Evolutionary conservation across 805 yeast genomes (phyloP).

Genomic region (Candida krabiensis): DNA sequence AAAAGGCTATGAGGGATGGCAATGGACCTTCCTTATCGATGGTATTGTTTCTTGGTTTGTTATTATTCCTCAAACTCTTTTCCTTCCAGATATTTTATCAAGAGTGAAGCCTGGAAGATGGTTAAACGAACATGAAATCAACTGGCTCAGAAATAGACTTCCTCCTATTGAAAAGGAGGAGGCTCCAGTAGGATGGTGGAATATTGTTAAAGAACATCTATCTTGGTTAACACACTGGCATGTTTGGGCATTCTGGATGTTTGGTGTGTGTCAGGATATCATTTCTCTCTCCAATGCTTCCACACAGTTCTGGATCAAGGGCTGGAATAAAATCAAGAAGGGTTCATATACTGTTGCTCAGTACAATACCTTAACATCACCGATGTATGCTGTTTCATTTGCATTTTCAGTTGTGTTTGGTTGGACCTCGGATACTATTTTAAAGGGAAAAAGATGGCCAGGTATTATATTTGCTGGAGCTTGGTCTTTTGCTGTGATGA

Average conservation of each 20-base stretch:
- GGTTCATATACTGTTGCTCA: slow-evolving; percentile 18
- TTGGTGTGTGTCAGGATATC: slow-evolving; percentile 18
- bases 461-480: slow-evolving; percentile 16
- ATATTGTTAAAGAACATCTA: slow-evolving; percentile 10
- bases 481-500: slow-evolving; percentile 14
- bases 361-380: slow-evolving; percentile 17
- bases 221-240: slow-evolving; percentile 20
- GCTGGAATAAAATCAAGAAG: slow-evolving; percentile 19
- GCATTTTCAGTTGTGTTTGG: slow-evolving; percentile 14
- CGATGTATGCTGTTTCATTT: slow-evolving; percentile 20
- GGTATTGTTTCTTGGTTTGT: slow-evolving; percentile 39
- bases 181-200: slow-evolving; percentile 12
- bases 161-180: slow-evolving; percentile 9
- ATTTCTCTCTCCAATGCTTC: slow-evolving; percentile 18
- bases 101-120: slow-evolving; percentile 31
- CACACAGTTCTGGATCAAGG: slow-evolving; percentile 22
- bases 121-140: slow-evolving; percentile 13
- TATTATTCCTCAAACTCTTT: slow-evolving; percentile 30
- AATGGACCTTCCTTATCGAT: slow-evolving; percentile 54
- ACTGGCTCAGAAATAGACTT: slow-evolving; percentile 12
- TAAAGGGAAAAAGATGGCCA: slow-evolving; percentile 22
- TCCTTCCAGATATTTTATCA: slow-evolving; percentile 31
- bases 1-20: slow-evolving; percentile 42
- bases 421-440: slow-evolving; percentile 22
- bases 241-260: slow-evolving; percentile 20